A percentile compares a stretch with the other conserved stretches of the same genome.
These are phyloP conservation scores for Tuber magnatum DNA, from an alignment of 495 filamentous ascomycete species.

Conservation along the genomic window DNA sequence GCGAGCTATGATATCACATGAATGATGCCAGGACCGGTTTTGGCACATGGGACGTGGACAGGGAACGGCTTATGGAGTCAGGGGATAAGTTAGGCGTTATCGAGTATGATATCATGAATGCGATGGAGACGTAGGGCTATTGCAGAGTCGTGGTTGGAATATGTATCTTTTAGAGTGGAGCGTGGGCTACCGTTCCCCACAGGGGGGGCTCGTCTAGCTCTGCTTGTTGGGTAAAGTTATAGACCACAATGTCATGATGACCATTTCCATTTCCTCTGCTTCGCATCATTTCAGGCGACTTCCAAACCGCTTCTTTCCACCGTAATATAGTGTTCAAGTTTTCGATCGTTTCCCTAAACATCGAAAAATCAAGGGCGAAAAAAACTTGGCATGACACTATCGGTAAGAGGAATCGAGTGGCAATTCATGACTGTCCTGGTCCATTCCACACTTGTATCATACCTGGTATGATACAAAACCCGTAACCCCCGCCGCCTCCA, in stretches of 20 bases:
- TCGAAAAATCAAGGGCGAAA: background rate
- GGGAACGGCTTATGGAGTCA: background rate
- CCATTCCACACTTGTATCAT: background rate
- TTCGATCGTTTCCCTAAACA: background rate
- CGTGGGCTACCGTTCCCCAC: background rate
- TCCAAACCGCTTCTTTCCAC: background rate
- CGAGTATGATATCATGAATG: background rate
- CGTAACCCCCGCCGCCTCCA: background rate
- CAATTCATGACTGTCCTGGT: background rate
- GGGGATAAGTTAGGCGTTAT: too few relatives aligned
- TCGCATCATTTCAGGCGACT: background rate
- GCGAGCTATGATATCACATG: too few relatives aligned
- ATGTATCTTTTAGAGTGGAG: background rate
- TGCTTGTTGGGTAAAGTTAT: background rate
- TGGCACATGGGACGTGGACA: background rate
- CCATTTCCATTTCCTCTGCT: background rate
- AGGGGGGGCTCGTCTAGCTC: background rate
- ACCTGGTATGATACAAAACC: background rate
- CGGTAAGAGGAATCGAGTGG: background rate
- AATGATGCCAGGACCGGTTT: background rate
- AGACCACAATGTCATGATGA: background rate
- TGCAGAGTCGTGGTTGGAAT: background rate
- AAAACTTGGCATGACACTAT: background rate
- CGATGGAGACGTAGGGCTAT: background rate
- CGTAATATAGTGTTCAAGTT: background rate